Evolutionary conservation across 2,329 filamentous ascomycete genomes (phyloP).

Genomic region (Ophiostoma populinum): DNA sequence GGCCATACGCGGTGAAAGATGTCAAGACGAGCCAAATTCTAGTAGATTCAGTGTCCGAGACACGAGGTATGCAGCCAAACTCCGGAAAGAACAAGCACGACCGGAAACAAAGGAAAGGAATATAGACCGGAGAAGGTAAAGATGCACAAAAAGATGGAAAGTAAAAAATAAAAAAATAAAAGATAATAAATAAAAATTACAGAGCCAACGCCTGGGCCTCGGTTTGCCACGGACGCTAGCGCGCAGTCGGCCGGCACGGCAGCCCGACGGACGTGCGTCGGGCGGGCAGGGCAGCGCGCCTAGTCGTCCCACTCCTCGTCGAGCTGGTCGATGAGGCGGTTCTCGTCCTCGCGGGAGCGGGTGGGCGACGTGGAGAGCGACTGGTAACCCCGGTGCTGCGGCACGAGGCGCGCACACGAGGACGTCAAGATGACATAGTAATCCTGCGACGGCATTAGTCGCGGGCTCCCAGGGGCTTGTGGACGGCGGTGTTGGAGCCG

Average conservation of each 20-base stretch:
- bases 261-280: too few relatives aligned
- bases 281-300: not conserved
- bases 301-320: conserved; percentile 85
- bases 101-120: not conserved
- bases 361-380: conserved; percentile 39
- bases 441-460: conserved; percentile 27
- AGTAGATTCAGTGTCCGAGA: too few relatives aligned
- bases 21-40: too few relatives aligned
- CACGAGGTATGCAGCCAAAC: not conserved
- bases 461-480: too few relatives aligned
- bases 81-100: not conserved
- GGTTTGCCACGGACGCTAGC: too few relatives aligned
- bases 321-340: conserved; percentile 82
- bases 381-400: conserved; percentile 48
- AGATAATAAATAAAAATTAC: not conserved
- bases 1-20: too few relatives aligned
- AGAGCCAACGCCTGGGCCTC: not conserved
- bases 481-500: too few relatives aligned
- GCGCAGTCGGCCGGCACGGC: too few relatives aligned
- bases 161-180: not conserved
- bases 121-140: not conserved
- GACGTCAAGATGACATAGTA: conserved; percentile 51
- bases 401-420: conserved; percentile 50
- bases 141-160: not conserved
- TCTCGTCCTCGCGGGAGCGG: conserved; percentile 60